phyloP scores from a whole-genome alignment of 441 rosid species.

The Adansonia grandidieri region DNA sequence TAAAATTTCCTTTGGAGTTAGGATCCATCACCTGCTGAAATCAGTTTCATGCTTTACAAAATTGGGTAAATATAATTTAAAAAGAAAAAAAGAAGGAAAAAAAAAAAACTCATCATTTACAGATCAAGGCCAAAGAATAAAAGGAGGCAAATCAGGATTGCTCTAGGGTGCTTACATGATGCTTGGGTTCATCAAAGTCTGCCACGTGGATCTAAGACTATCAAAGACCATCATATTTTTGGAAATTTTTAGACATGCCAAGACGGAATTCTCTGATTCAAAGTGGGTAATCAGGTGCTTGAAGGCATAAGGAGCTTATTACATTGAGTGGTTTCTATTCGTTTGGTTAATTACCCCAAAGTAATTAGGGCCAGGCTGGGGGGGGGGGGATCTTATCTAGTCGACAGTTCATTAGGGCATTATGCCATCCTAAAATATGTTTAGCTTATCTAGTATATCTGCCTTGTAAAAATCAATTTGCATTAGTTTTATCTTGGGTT shows the following conservation, averaged over 20 bases:
- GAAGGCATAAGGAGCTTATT: background rate
- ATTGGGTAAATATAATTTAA: background rate
- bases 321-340: background rate
- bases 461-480: background rate
- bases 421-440: background rate
- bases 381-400: background rate
- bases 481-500: background rate
- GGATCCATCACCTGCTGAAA: background rate
- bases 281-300: background rate
- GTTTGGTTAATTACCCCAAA: background rate
- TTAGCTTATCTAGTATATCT: background rate
- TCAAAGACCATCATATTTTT: background rate
- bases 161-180: background rate
- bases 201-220: background rate
- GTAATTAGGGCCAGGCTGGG: background rate
- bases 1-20: slow-evolving; percentile 3
- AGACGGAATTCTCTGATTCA: background rate
- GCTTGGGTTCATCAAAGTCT: background rate
- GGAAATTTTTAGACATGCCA: background rate
- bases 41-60: background rate
- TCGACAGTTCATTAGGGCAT: background rate
- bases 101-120: too few relatives aligned
- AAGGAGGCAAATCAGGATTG: background rate
- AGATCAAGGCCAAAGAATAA: background rate
- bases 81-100: too few relatives aligned